A percentile compares a stretch with the other conserved stretches of the same genome.
Conservation (phyloP, 1,284 basidiomycete genomes). For the Apiotrichum siamense region DNA sequence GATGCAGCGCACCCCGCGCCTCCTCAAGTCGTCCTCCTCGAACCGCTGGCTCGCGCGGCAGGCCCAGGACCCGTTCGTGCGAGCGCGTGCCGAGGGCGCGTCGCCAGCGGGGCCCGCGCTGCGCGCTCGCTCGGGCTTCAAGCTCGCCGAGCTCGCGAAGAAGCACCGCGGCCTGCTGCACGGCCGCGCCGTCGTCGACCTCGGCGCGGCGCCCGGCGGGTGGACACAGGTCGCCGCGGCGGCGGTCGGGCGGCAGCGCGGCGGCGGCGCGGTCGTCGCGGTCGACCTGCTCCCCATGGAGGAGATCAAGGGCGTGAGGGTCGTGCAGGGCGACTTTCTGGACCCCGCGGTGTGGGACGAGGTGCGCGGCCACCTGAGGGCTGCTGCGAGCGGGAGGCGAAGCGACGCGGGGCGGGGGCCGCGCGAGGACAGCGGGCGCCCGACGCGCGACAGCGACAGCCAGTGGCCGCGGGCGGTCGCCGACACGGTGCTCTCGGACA, state of each 20-base stretch:
- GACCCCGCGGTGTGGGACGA: conserved; percentile 52
- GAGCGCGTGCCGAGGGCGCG: conserved; percentile 11
- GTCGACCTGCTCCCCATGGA: conserved; percentile 66
- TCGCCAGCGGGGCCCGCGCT: conserved; percentile 47
- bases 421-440: too few relatives aligned
- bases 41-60: conserved; percentile 45
- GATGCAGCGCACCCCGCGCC: conserved; percentile 16
- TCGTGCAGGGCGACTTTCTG: conserved; percentile 71
- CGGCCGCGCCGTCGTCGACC: conserved; percentile 61
- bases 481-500: conserved; percentile 47
- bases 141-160: conserved; percentile 52
- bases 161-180: conserved; percentile 51
- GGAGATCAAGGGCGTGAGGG: conserved; percentile 62
- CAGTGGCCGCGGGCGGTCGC: conserved; percentile 20
- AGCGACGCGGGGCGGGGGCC: background rate
- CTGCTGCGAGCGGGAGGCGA: background rate
- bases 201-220: conserved; percentile 80
- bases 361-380: conserved; percentile 38
- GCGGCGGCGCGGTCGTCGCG: conserved; percentile 56
- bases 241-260: conserved; percentile 1
- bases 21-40: conserved; percentile 36
- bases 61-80: conserved; percentile 41
- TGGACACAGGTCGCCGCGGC: conserved; percentile 72
- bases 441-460: background rate
- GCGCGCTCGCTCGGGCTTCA: conserved; percentile 77